Base-by-base conservation (phyloP, 176 grass and related monocot genomes). In the Eragrostis nindensis region DNA sequence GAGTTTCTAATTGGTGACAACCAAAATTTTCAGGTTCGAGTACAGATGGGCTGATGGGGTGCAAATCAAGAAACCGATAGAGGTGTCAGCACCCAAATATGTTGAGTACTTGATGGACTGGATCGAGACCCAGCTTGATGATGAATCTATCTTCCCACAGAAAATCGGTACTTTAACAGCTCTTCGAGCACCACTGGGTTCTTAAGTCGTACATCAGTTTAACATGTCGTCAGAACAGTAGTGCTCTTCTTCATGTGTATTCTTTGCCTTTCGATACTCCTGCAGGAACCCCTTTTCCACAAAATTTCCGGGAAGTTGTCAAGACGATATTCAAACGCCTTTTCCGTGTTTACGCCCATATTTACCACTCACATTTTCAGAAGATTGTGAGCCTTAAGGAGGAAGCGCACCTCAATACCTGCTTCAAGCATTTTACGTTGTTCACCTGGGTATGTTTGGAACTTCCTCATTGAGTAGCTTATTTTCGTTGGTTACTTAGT, bases 21-120 rank as follows among this genome's bases (percentile, higher is more conserved):
- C 8, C 5, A 71, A 70, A 25, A 54, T 65, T 66, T 80, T 55
- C 86, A 98, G 95, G 81, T 98, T 94, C 68, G 95, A 98, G 71
- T 98, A 98, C 52, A 93, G 92, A 85, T 98, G 95, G 95, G 95
- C 95, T 64, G 95, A 98, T 76, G 95, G 95, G 45, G 90, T 98
- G 68, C 92, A 93, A 53, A 91, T 98, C 74, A 98, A 95, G 82
- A 98, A 94, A 80, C 95, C 95, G 3, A 98, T 98, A 21, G 95
- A 93, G 74, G 95, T 98, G 68, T 98, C 95, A 1, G 92, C 95
- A 25, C 95, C 95, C 0, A 98, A 95, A 71, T 98, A 98, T 88
- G 95, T 98, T 2, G 95, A 98, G 75, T 93, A 95, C 80, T 89
- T 98, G 86, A 98, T 95, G 92, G 90, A 98, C 50, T 98, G 95